Evolutionary conservation across 352 stramenopile species (phyloP), one percentile per base, ranked within the genome.

Genomic region (Globisporangium sylvaticum): DNA sequence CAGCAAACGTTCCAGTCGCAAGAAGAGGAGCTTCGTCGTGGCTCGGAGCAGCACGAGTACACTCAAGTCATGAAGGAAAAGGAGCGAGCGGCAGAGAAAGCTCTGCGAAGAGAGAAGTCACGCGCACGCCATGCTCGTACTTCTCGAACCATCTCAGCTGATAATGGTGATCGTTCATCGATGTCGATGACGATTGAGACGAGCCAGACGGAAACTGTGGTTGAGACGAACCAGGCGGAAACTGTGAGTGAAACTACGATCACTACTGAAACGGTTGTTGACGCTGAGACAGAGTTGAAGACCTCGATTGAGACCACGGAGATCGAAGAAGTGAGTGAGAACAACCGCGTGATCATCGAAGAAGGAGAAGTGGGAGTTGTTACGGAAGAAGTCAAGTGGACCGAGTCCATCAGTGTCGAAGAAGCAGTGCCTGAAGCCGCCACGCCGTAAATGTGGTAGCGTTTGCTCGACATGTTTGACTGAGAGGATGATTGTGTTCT

Each of bases 11-110:
- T 75, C n/a, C 64, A 73, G 20, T 67, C 72, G 1, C 74, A 71
- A n/a, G 78, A 77, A 20, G 76, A 81, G 29, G 79, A 85, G 53
- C 64, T 89, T 14, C 77, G 83, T 8, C 78, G 78, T n/a, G 80
- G 80, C 27, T 71, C 79, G 34, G 77, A 87, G 53, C 72, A 80
- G 50, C 80, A 90, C 65, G 77, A 85, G 50, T 81, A 82, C 46
- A 67, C 71, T 2, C 68, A 78, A 56, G 10, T 62, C 10, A 60
- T 74, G 60, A 71, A 76, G 39, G 72, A 74, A 20, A 74, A 77
- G 56, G 64, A 74, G 44, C 65, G 65, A 9, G 65, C 25, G 1
- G 46, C 59, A 1, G 65, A 60, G 24, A 58, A 27, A 18, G 58
- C 65, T 39, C 25, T 55, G n/a, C 65, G 65, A 18, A 56, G 44